Evolutionary conservation across 2,329 filamentous ascomycete genomes (phyloP).

Genomic region (Cyanodermella asteris): DNA sequence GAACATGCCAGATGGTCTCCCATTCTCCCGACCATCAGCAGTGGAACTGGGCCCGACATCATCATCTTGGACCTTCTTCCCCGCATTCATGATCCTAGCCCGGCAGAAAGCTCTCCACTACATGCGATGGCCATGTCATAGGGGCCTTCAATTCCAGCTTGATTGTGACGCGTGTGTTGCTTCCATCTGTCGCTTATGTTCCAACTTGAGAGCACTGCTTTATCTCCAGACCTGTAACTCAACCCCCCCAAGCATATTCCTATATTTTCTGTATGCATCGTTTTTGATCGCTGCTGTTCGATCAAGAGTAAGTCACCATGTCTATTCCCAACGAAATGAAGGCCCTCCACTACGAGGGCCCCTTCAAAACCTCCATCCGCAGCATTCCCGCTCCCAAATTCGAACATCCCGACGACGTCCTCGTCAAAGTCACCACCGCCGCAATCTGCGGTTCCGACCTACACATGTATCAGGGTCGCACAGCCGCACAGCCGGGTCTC

Average conservation of each 20-base stretch:
- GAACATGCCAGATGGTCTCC: no score
- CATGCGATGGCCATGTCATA: no score
- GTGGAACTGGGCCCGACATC: no score
- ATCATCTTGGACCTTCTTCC: no score
- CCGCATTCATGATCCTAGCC: no score
- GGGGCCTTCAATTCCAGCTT: no score
- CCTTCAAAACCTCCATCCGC: constrained; percentile 39
- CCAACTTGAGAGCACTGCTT: not conserved
- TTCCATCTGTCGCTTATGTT: no score
- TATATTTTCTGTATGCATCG: not conserved
- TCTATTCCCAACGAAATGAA: constrained; percentile 27
- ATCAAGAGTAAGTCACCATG: constrained; percentile 5
- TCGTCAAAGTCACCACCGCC: constrained; percentile 43
- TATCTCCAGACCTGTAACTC: not conserved
- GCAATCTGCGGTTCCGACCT: constrained; percentile 34
- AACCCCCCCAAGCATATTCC: not conserved
- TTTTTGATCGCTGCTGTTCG: not conserved
- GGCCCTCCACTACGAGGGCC: constrained; percentile 39
- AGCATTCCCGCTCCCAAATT: constrained; percentile 36
- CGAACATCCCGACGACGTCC: constrained; percentile 41
- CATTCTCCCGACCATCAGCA: no score
- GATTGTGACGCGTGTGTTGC: no score
- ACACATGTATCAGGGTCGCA: constrained; percentile 40
- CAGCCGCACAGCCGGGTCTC: constrained; percentile 37
- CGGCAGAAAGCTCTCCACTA: no score